Conservation (phyloP, 2,329 filamentous ascomycete genomes). For the Pseudogymnoascus sp. region DNA sequence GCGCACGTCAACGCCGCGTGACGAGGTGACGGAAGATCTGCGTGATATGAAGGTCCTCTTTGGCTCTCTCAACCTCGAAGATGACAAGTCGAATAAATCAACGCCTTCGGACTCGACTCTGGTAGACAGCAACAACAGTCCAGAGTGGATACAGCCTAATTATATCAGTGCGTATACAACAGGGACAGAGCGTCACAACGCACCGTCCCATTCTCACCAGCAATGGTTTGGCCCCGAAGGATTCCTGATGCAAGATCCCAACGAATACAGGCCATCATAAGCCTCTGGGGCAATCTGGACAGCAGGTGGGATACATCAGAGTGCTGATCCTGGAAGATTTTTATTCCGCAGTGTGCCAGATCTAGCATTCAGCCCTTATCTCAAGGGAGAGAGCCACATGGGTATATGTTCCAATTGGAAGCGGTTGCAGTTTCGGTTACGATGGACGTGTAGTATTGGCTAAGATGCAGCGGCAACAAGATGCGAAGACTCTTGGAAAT, state of each 20-base stretch:
- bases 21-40: slow-evolving; percentile 56
- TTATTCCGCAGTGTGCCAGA: not conserved
- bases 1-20: slow-evolving; percentile 55
- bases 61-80: slow-evolving; percentile 51
- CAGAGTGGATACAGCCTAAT: not conserved
- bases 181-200: not conserved
- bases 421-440: not conserved
- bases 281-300: not conserved
- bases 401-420: not conserved
- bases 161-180: not conserved
- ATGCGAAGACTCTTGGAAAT: not conserved
- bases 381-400: not conserved
- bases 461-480: not conserved
- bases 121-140: not conserved
- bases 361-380: not conserved
- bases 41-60: slow-evolving; percentile 72
- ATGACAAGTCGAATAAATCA: slow-evolving; percentile 18
- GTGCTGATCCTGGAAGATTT: not conserved
- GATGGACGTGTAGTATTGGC: not conserved
- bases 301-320: not conserved
- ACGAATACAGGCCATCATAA: not conserved
- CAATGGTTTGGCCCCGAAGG: not conserved
- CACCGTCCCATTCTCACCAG: not conserved
- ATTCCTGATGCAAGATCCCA: not conserved
- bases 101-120: not conserved